Evolutionary conservation across 129 eudicot species (phyloP).

Genomic region (Dittrichia graveolens): DNA sequence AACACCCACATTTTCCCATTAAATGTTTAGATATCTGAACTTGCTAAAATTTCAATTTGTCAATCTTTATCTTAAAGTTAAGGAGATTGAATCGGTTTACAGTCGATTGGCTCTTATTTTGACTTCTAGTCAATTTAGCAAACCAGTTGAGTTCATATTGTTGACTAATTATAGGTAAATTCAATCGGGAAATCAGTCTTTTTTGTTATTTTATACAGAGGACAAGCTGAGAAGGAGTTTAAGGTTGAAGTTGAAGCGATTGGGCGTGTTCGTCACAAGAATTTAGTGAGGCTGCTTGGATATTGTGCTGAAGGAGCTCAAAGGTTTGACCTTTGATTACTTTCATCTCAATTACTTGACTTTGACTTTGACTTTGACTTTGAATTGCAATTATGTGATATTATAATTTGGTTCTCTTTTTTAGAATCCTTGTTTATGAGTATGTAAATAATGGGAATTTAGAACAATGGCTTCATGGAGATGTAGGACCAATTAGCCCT

Average conservation of each 20-base stretch:
- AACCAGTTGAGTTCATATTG: not conserved
- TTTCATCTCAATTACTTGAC: not conserved
- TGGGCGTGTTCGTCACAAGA: constrained; percentile 92
- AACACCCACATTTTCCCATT: not conserved
- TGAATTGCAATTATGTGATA: not conserved
- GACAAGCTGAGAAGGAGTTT: constrained; percentile 93
- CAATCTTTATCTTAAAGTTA: not conserved
- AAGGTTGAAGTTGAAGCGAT: constrained; percentile 98
- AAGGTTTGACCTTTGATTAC: constrained; percentile 49
- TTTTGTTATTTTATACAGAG: constrained; percentile 43
- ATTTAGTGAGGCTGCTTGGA: constrained; percentile 88
- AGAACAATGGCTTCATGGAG: constrained; percentile 48
- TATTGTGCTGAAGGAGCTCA: constrained; percentile 98
- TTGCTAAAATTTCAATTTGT: not conserved
- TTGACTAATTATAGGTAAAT: constrained; percentile 12
- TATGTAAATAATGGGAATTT: constrained; percentile 45
- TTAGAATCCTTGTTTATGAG: constrained; percentile 44
- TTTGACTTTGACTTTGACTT: not conserved
- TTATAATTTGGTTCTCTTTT: constrained; percentile 13
- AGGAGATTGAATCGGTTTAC: not conserved
- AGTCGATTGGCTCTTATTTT: not conserved
- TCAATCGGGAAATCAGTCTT: not conserved
- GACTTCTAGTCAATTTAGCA: not conserved
- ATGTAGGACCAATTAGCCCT: constrained; percentile 71
- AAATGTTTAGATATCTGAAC: not conserved